Evolutionary conservation across 352 stramenopile species (phyloP), one percentile per base, ranked within the genome.

Genomic region (Pythium phragmiticola): DNA sequence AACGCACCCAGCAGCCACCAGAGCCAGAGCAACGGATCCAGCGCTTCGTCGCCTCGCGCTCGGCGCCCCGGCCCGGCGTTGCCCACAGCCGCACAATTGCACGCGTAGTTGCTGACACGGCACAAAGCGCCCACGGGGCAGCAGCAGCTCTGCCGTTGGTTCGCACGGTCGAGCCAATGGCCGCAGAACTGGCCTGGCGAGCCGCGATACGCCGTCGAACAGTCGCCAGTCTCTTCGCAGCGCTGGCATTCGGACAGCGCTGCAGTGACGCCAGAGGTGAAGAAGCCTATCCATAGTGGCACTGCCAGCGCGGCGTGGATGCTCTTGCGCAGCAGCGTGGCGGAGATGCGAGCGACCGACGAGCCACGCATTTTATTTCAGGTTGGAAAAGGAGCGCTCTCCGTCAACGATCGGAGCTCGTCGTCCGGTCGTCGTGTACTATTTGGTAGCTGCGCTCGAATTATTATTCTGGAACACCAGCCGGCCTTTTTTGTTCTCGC

Each of bases 161-260:
- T 77, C 41, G 52, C 52, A n/a, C 60, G 74, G 63, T 88, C 78
- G 9, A 88, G 50, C 78, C 78, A 88, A 46, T 81, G 69, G 36
- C 77, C 77, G 57, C 78, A 88, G 43, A 78, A 88, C 57, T 83
- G 72, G 2, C 75, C 78, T 11, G 64, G 42, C 4, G 55, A 47
- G 8, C 66, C 69, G 4, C 41, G 69, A 39, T 77, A 86, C 3
- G 76, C 78, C 17, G 53, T 28, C 30, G 73, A 68, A 46, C 76
- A 88, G 49, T 88, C 73, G 9, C 75, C 73, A 5, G 56, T 75
- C 36, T 36, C 62, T 23, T 75, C 76, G 60, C 78, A 88, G 4
- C 79, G 53, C 19, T 88, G 75, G 56, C 78, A 88, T 5, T 70
- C 76, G 21, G 76, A 85, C 41, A 70, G 66, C 36, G 68, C 54